Evolutionary conservation across 2,329 filamentous ascomycete species (phyloP), one percentile per base, ranked within the genome.

Genomic region (Curvularia eragrostidis): DNA sequence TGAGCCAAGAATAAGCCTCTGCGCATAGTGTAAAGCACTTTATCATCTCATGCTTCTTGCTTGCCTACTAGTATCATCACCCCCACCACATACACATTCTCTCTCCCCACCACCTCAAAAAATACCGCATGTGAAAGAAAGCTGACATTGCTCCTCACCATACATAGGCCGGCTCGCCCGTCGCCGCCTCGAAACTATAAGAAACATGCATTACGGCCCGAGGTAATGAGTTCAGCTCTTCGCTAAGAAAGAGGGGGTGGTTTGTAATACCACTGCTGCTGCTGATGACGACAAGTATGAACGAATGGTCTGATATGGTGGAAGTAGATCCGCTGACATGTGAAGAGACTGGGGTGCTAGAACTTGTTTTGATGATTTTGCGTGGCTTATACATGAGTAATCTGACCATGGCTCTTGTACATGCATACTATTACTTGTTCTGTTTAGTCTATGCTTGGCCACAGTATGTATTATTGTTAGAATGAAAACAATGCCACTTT

Each of bases 161-260:
- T 36, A 23, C 23, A 44, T 42, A 66, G 59, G 57, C 59, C 38
- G 59, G 54, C 10, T 51, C 63, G 23, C 61, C 61, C 4, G 42
- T 59, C 32, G 54, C 59, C 42, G 63, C 61, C 21, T 49, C 61
- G 46, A 66, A 66, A 54, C 21, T 64, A 23, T 64, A 64, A 42
- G 6, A 3, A 3, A 23, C 10, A 10, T 21, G 19, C 10, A 46
- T 52, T 52, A 54, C 36, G 52, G 56, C 57, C n/a, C 61, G 61
- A 66, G 56, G 61, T 52, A 32, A 5, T 4, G n/a, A 3, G 36
- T n/a, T 2, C 21, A 24, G 24, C 2, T 15, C 5, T 18, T n/a
- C 15, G 12, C 23, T 44, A 19, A 23, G 49, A 34, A 32, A 36
- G 30, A 24, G 23, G 21, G 38, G 24, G 30, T 3, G 7, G 19